A percentile compares a stretch with the other conserved stretches of the same genome.
Conservation (phyloP, 768 basidiomycete genomes). For the Leccinum barrowsii region DNA sequence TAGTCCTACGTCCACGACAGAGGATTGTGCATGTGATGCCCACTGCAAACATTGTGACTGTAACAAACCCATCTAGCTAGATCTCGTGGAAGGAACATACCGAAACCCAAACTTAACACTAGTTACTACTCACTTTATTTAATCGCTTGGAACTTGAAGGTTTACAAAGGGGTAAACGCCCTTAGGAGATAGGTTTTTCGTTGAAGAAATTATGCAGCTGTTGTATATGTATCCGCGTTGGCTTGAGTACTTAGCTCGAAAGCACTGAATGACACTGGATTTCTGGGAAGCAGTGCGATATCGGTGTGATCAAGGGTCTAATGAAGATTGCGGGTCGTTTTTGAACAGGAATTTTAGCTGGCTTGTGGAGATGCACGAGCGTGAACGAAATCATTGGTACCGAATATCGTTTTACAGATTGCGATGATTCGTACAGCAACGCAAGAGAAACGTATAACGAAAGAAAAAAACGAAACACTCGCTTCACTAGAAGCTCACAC, state of each 20-base stretch:
- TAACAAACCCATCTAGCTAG: not conserved
- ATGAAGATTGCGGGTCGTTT: not conserved
- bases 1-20: not conserved
- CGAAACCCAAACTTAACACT: not conserved
- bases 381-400: not conserved
- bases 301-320: not conserved
- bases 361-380: not conserved
- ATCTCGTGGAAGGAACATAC: not conserved
- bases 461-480: not conserved
- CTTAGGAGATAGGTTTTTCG: not conserved
- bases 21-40: not conserved
- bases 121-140: not conserved
- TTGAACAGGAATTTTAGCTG: not conserved
- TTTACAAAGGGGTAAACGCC: not conserved
- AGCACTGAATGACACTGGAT: not conserved
- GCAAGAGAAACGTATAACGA: not conserved
- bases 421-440: not conserved
- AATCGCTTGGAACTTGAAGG: not conserved
- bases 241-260: not conserved
- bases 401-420: not conserved
- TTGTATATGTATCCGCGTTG: not conserved
- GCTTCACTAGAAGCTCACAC: conserved; percentile 21
- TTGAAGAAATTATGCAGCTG: not conserved
- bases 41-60: not conserved
- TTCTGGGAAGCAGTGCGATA: not conserved